Evolutionary conservation across 2,329 filamentous ascomycete genomes (phyloP), one percentile per base, ranked within the genome.

Genomic region (Sporothrix mexicana): DNA sequence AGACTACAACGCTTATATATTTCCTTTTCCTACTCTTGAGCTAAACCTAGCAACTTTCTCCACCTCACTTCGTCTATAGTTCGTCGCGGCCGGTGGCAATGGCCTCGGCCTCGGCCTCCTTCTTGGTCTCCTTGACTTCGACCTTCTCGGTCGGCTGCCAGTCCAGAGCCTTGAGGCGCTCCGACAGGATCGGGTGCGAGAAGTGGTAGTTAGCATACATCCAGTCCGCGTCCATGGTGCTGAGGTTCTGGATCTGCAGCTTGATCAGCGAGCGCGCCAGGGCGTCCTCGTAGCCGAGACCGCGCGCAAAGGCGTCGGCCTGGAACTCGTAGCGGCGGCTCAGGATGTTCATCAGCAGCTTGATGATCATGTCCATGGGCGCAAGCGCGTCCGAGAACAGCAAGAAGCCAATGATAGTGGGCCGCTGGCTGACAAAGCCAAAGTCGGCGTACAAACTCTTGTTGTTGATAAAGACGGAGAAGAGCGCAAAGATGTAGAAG

Each of bases 151-250:
- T 84, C 69, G 93, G 90, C 79, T 91, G 90, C 95, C 95, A 99
- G 76, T 93, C 91, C 74, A 99, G 88, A 1, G 95, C 96, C 82
- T 93, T 93, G 78, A 99, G 87, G 78, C 96, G 90, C 87, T 99
- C 97, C 1, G 95, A 93, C 77, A 99, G 86, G 77, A 98, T 98
- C 0, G 96, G 96, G 83, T 99, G 96, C 30, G 95, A 98, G 87
- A 97, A 98, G 85, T 99, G 95, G 86, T 98, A 99, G 83, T 92
- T 97, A 71, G 96, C 96, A 83, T 97, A 99, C 88, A 98, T 90
- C 92, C 93, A 97, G 83, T 99, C 97, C 41, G 96, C 96, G 79
- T 99, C 96, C 95, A 99, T 98, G 74, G 93, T 97, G 83, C 94
- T 97, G 77, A 99, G 87, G 81, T 99, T 99, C 85, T 98, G 95